A percentile compares a stretch with the other conserved stretches of the same genome.
Evolutionary conservation across 495 filamentous ascomycete genomes (phyloP).

Genomic region (Rhizodiscina lignyota): DNA sequence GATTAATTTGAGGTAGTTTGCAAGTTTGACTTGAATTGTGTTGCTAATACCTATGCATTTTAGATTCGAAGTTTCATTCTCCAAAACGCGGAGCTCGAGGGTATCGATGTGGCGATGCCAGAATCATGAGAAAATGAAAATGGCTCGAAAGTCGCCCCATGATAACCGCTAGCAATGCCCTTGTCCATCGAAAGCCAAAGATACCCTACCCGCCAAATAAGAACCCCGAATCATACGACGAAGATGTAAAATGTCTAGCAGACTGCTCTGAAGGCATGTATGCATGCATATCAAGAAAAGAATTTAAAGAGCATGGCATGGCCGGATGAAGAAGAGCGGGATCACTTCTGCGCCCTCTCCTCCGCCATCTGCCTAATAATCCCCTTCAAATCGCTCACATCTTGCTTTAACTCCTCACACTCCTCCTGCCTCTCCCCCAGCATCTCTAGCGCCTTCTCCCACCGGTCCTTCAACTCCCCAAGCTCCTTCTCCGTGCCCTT

Average conservation of each 20-base stretch:
- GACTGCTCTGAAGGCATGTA: too few relatives aligned
- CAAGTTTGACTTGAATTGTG: neutral
- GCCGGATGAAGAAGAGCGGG: neutral
- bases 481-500: constrained; percentile 50
- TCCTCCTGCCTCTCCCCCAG: constrained; percentile 91
- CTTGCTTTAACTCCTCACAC: constrained; percentile 75
- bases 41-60: neutral
- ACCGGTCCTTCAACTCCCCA: constrained; percentile 46
- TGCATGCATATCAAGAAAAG: neutral
- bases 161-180: too few relatives aligned
- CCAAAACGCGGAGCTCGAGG: constrained; percentile 67
- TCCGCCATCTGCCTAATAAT: constrained; percentile 90
- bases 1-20: neutral
- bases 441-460: constrained; percentile 86
- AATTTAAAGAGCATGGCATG: constrained; percentile 1
- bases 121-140: too few relatives aligned
- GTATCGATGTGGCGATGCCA: constrained; percentile 43
- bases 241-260: too few relatives aligned
- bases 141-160: too few relatives aligned
- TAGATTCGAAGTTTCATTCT: constrained; percentile 65
- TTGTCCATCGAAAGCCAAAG: too few relatives aligned
- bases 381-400: constrained; percentile 82
- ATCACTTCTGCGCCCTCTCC: constrained; percentile 47
- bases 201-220: too few relatives aligned
- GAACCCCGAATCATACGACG: too few relatives aligned